These are phyloP conservation scores for Aureobasidium sp. DNA, from an alignment of 2,329 filamentous ascomycete genomes.

Conservation along the genomic window DNA sequence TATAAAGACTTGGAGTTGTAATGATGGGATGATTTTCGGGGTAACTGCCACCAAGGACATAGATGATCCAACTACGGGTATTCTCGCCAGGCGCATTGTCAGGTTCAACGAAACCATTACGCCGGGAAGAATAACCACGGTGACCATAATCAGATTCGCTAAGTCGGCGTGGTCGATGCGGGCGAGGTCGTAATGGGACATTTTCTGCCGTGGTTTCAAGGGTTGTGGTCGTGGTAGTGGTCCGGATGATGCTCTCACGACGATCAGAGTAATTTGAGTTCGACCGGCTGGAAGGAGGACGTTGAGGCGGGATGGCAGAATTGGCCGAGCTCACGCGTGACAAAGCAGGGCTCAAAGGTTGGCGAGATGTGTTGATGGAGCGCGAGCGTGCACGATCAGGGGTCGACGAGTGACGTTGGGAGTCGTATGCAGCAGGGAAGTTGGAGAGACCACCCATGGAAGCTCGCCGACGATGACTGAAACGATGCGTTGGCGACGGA, in stretches of 20 bases:
- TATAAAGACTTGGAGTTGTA: slow-evolving; percentile 60
- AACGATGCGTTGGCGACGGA: slow-evolving; percentile 46
- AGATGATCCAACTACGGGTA: slow-evolving; percentile 62
- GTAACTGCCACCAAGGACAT: slow-evolving; percentile 60
- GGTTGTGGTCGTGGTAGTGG: slow-evolving; percentile 20
- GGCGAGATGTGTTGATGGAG: slow-evolving; percentile 45
- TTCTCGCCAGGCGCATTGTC: slow-evolving; percentile 47
- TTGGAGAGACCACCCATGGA: slow-evolving; percentile 44
- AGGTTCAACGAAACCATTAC: slow-evolving; percentile 55
- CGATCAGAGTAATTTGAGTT: slow-evolving; percentile 16
- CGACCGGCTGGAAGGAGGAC: slow-evolving; percentile 10
- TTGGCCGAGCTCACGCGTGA: slow-evolving; percentile 46
- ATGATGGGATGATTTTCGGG: slow-evolving; percentile 63
- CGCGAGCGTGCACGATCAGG: slow-evolving; percentile 34
- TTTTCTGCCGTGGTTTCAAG: slow-evolving; percentile 33
- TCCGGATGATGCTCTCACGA: slow-evolving; percentile 32
- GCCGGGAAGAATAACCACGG: slow-evolving; percentile 33
- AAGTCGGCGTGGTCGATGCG: slow-evolving; percentile 44
- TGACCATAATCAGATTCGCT: slow-evolving; percentile 50
- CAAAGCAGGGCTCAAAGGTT: slow-evolving; percentile 49
- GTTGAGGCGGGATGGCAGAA: slow-evolving; percentile 20
- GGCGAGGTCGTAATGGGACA: slow-evolving; percentile 21
- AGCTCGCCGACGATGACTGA: slow-evolving; percentile 44
- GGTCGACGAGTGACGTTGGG: slow-evolving; percentile 43
- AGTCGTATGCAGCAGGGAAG: slow-evolving; percentile 42